Evolutionary conservation across 1,284 basidiomycete genomes (phyloP).

Genomic region (Sphagnurus paluster): DNA sequence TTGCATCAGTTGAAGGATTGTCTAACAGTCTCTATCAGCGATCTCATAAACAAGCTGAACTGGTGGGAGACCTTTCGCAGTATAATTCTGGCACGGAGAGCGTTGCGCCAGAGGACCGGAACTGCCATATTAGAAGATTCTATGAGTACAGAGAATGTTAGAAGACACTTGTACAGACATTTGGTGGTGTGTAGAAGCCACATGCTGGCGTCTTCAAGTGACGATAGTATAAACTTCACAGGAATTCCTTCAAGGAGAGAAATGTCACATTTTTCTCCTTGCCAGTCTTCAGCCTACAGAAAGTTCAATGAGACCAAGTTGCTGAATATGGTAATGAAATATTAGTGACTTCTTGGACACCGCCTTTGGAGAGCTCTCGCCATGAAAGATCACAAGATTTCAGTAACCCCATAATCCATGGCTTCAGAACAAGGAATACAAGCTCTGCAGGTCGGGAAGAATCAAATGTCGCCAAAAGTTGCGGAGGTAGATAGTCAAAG

Average conservation of each 20-base stretch:
- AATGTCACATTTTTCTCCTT: conserved; percentile 83
- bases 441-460: conserved; percentile 54
- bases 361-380: conserved; percentile 74
- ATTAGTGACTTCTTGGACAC: conserved; percentile 74
- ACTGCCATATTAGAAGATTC: conserved; percentile 28
- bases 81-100: conserved; percentile 52
- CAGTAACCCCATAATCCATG: conserved; percentile 71
- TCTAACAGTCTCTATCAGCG: conserved; percentile 28
- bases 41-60: not conserved
- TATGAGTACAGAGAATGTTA: not conserved
- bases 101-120: conserved; percentile 43
- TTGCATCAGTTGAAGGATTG: conserved; percentile 53
- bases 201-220: conserved; percentile 59
- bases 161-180: conserved; percentile 29
- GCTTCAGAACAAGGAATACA: conserved; percentile 68
- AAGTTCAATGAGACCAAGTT: conserved; percentile 7
- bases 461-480: conserved; percentile 29
- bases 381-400: conserved; percentile 86
- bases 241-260: conserved; percentile 72
- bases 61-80: conserved; percentile 52
- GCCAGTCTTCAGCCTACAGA: conserved; percentile 83
- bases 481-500: conserved; percentile 48
- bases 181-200: conserved; percentile 49
- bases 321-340: not conserved
- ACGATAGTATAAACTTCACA: conserved; percentile 55